Conservation (phyloP, 2,329 filamentous ascomycete species). For the Knufia petricola region DNA sequence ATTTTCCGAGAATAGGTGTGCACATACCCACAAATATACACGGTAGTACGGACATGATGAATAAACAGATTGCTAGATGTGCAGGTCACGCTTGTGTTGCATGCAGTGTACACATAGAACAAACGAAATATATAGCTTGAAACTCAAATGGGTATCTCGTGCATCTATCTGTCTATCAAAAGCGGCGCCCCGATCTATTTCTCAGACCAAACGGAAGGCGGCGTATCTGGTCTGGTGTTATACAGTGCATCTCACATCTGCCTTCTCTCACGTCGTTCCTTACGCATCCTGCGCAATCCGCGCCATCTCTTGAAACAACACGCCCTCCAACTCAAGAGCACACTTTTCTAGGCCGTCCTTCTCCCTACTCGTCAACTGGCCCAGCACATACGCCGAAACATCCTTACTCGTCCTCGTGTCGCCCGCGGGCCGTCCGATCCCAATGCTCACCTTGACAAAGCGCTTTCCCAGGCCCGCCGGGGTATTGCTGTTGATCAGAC, state of each 20-base stretch:
- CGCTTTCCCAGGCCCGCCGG: conserved; percentile 40
- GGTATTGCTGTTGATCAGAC: too few species aligned
- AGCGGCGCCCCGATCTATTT: too few species aligned
- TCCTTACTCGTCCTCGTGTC: conserved; percentile 53
- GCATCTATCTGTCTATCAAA: too few species aligned
- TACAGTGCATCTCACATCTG: neutral
- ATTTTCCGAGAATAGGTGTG: too few species aligned
- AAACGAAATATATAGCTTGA: too few species aligned
- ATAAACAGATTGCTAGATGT: too few species aligned
- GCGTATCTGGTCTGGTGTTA: too few species aligned
- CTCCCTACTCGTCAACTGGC: conserved; percentile 50
- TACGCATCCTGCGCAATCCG: conserved; percentile 7
- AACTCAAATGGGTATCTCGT: conserved; percentile 1
- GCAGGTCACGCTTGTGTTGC: neutral
- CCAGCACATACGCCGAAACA: conserved; percentile 70
- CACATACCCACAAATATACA: too few species aligned
- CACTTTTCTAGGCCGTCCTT: conserved; percentile 41
- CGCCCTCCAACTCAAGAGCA: conserved; percentile 40
- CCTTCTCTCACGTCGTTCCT: neutral
- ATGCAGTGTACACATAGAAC: conserved; percentile 1
- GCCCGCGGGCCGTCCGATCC: conserved; percentile 66
- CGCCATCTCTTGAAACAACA: conserved; percentile 41
- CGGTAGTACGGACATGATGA: too few species aligned
- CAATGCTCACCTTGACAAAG: conserved; percentile 60
- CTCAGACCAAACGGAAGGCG: too few species aligned